Conservation (phyloP, 1,139 yeast genomes). For the Lodderomyces margitis region DNA sequence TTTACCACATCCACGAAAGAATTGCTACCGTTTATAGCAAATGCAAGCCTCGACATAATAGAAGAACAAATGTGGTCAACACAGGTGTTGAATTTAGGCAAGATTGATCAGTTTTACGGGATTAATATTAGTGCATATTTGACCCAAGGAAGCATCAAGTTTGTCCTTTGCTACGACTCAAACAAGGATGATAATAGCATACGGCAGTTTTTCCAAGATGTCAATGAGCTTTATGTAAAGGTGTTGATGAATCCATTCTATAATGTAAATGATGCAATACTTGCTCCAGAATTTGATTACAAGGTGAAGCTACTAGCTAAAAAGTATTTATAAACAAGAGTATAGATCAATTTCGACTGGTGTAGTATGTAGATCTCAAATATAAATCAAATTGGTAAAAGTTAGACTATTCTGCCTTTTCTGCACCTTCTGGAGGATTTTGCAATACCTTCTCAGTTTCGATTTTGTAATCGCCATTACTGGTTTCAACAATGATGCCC, state of each 20-base stretch:
- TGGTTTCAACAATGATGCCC: constrained; percentile 53
- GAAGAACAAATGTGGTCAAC: constrained; percentile 87
- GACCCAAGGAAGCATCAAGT: constrained; percentile 84
- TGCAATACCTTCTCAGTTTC: constrained; percentile 41
- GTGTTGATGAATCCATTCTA: constrained; percentile 87
- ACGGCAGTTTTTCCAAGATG: constrained; percentile 78
- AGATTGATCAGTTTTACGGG: constrained; percentile 84
- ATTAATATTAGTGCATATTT: constrained; percentile 76
- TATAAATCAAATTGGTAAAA: too few relatives aligned
- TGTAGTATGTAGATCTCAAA: too few relatives aligned
- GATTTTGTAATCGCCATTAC: constrained; percentile 35
- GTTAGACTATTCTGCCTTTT: constrained; percentile 5
- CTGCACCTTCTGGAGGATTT: constrained; percentile 17
- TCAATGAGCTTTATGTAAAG: constrained; percentile 85
- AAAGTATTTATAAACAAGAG: constrained; percentile 56
- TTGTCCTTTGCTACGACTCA: constrained; percentile 72
- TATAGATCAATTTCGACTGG: neutral
- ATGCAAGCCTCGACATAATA: constrained; percentile 82
- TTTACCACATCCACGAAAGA: constrained; percentile 75
- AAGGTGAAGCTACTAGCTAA: constrained; percentile 70
- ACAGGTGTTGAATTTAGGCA: constrained; percentile 64
- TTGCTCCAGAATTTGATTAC: constrained; percentile 72
- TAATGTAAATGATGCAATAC: constrained; percentile 69
- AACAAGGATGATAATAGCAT: constrained; percentile 67
- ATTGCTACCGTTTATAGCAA: constrained; percentile 82